phyloP scores from a whole-genome alignment of 768 basidiomycete genomes.

The Calocera cornea region DNA sequence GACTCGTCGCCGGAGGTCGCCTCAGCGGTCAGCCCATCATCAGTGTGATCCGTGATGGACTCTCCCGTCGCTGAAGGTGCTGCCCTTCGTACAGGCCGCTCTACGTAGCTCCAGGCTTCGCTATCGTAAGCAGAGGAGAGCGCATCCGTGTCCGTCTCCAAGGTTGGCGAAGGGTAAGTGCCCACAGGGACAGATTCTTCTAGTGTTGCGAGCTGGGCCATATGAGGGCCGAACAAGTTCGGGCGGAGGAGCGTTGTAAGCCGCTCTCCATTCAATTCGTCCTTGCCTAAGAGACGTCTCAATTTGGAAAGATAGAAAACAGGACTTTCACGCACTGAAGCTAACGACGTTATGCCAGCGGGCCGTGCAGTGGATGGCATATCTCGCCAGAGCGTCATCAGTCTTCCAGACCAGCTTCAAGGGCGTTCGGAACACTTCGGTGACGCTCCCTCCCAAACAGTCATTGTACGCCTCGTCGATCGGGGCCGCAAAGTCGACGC shows the following conservation, averaged over 20 bases:
- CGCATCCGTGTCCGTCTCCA: conserved; percentile 11
- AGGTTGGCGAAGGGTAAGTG: conserved; percentile 32
- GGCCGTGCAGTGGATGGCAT: conserved; percentile 71
- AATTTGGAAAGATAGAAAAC: not conserved
- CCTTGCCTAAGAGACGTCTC: conserved; percentile 20
- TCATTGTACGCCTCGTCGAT: conserved; percentile 17
- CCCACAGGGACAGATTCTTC: conserved; percentile 68
- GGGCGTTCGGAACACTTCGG: conserved; percentile 54
- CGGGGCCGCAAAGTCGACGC: conserved; percentile 34
- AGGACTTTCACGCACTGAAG: conserved; percentile 62
- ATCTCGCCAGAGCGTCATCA: conserved; percentile 55
- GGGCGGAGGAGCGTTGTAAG: conserved; percentile 72
- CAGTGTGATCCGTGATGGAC: not conserved
- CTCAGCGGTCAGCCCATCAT: not conserved
- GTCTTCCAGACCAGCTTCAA: conserved; percentile 59
- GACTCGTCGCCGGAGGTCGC: not conserved
- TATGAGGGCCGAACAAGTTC: conserved; percentile 50
- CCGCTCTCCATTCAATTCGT: conserved; percentile 32
- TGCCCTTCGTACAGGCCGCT: not conserved
- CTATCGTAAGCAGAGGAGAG: conserved; percentile 5
- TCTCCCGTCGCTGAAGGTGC: not conserved
- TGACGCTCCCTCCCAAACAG: conserved; percentile 43
- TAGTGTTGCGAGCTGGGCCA: conserved; percentile 29
- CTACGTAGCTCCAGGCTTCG: not conserved
- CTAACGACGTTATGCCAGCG: conserved; percentile 67